A percentile compares a stretch with the other conserved stretches of the same genome.
phyloP scores from a whole-genome alignment of 495 filamentous ascomycete species.

The Staphylotrichum longicolle region DNA sequence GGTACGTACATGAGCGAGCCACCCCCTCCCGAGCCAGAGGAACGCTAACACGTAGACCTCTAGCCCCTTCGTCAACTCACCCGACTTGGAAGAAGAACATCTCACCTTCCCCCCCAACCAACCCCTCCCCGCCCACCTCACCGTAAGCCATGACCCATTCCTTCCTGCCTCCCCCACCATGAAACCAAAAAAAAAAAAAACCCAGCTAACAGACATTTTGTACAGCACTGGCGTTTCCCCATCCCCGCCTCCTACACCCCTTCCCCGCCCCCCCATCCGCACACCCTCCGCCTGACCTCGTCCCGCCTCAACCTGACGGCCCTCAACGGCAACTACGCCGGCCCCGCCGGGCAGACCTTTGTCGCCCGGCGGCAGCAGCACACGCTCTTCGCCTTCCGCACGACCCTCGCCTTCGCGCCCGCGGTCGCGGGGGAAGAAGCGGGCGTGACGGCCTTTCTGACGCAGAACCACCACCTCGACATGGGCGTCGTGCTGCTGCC shows the following conservation, averaged over 20 bases:
- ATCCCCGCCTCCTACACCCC: slow-evolving; percentile 39
- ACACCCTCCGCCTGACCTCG: slow-evolving; percentile 43
- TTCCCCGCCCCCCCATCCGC: slow-evolving; percentile 36
- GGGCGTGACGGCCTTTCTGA: slow-evolving; percentile 48
- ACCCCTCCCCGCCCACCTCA: slow-evolving; percentile 45
- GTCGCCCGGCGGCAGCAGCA: slow-evolving; percentile 49
- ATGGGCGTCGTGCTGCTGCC: slow-evolving; percentile 49
- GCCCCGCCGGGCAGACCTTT: slow-evolving; percentile 44
- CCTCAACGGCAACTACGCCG: slow-evolving; percentile 46
- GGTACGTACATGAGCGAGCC: slow-evolving; percentile 26
- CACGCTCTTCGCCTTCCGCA: slow-evolving; percentile 49
- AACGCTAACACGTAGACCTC: too few species aligned
- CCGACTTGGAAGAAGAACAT: slow-evolving; percentile 33
- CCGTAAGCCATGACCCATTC: neutral
- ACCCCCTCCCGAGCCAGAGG: slow-evolving; percentile 11
- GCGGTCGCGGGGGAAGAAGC: slow-evolving; percentile 38
- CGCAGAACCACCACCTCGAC: slow-evolving; percentile 54
- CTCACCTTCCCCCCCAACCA: slow-evolving; percentile 41
- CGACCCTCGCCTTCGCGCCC: slow-evolving; percentile 44
- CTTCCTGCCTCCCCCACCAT: too few species aligned
- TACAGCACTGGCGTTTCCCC: slow-evolving; percentile 47
- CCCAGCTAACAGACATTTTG: too few species aligned
- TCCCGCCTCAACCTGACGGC: slow-evolving; percentile 50
- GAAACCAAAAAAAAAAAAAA: too few species aligned
- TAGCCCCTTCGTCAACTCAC: slow-evolving; percentile 39